Evolutionary conservation across 495 filamentous ascomycete species (phyloP).

Genomic region (Barbatosphaeria neglecta): DNA sequence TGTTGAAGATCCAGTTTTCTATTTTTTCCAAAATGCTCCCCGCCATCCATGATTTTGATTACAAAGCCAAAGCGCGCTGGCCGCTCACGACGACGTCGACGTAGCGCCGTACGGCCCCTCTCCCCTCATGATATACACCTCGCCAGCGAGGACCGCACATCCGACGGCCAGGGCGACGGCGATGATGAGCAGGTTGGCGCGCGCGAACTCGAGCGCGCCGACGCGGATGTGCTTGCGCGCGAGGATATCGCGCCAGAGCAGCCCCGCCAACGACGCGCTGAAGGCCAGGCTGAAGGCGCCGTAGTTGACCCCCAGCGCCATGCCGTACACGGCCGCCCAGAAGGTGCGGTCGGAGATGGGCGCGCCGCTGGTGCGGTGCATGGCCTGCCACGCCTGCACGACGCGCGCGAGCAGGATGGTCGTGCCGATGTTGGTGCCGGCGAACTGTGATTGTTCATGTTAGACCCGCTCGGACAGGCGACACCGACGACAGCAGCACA

Average conservation of each 20-base stretch:
- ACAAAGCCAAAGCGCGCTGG: no score
- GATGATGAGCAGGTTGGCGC: constrained; percentile 55
- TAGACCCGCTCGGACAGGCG: no score
- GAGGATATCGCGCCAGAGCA: constrained; percentile 57
- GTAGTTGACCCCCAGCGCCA: constrained; percentile 58
- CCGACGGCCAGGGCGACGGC: constrained; percentile 53
- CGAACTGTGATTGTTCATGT: constrained; percentile 46
- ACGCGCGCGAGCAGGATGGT: constrained; percentile 56
- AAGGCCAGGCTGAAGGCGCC: constrained; percentile 58
- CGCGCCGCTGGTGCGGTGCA: constrained; percentile 29
- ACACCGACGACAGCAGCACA: no score
- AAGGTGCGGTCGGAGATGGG: constrained; percentile 46
- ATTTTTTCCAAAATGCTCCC: no score
- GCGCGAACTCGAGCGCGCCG: constrained; percentile 44
- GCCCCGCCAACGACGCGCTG: constrained; percentile 52
- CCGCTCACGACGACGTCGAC: no score
- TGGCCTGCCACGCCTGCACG: constrained; percentile 49
- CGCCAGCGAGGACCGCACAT: constrained; percentile 43
- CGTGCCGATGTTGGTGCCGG: constrained; percentile 59
- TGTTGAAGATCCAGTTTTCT: no score
- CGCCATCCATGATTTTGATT: no score
- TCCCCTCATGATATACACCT: constrained; percentile 39
- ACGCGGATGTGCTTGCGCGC: constrained; percentile 50
- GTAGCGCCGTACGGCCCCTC: neutral
- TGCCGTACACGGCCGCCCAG: constrained; percentile 56